Evolutionary conservation across 2,329 filamentous ascomycete species (phyloP), one percentile per base, ranked within the genome.

Genomic region (Orbilia brochopaga): DNA sequence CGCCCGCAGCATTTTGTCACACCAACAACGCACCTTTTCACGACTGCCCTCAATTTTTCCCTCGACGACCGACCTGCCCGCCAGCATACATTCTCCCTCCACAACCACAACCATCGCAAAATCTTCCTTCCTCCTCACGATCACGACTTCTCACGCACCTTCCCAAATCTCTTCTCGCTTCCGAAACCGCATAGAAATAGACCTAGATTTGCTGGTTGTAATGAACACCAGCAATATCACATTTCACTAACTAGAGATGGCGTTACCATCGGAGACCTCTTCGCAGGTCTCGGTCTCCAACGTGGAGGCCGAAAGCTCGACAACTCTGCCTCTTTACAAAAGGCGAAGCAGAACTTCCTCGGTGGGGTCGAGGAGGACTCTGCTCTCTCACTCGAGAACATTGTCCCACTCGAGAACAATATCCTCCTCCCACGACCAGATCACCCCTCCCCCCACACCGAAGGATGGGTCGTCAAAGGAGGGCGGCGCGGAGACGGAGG

Each of bases 321-420:
- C 66, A 24, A 59, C 55, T 32, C 15, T 65, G 23, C 69, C 44
- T 42, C 61, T 73, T 35, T 73, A 67, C 62, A 73, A 73, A 13
- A 58, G 69, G 51, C 53, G 63, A 46, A 73, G 63, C 44, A 57
- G 69, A 51, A 73, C 62, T 1, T 73, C 69, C 32, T 73, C 69
- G 48, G 69, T 66, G 23, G 69, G 62, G 50, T 73, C 69, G 56
- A 67, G 54, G 53, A 73, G 67, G 44, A 73, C 69, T 37, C 44
- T 73, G 19, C 37, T 63, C 1, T 67, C 69, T 2, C 69, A 73
- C 37, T 73, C 69, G 24, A 60, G 69, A 52, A 73, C 61, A 17
- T 67, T 73, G 48, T 63, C 56, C 3, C 69, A 73, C 37, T 73
- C 69, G 24, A 60, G 69, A 52, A 73, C 61, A 17, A 73, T 73